A percentile compares a stretch with the other conserved stretches of the same genome.
Conservation (phyloP, 2,329 filamentous ascomycete species). For the Alternaria alternata region DNA sequence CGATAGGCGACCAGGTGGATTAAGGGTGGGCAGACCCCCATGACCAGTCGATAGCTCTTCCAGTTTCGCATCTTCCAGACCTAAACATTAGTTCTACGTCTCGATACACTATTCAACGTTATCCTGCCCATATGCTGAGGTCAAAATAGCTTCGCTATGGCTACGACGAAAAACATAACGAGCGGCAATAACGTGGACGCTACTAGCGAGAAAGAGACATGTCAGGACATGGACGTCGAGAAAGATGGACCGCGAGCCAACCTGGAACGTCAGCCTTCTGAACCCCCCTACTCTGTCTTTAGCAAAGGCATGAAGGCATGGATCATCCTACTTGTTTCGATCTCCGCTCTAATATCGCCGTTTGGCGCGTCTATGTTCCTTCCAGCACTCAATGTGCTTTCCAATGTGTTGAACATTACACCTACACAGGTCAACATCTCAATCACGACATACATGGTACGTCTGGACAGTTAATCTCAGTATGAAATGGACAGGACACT, state of each 20-base stretch:
- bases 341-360: conserved; percentile 60
- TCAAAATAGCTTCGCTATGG: conserved; percentile 1
- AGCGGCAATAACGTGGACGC: conserved; percentile 1
- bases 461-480: neutral
- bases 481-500: neutral
- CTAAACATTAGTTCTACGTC: neutral
- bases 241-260: conserved; percentile 16
- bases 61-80: neutral
- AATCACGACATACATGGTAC: conserved; percentile 59
- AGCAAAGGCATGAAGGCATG: conserved; percentile 53
- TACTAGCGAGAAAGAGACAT: neutral
- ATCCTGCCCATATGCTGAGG: neutral
- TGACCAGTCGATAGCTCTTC: conserved; percentile 1
- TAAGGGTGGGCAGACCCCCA: conserved; percentile 7
- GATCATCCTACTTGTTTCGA: conserved; percentile 59
- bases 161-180: neutral
- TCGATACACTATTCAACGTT: neutral
- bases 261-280: conserved; percentile 34
- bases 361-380: conserved; percentile 51
- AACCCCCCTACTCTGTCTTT: conserved; percentile 43
- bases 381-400: conserved; percentile 47
- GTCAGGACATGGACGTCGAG: conserved; percentile 24
- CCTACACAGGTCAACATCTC: conserved; percentile 59
- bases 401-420: conserved; percentile 52
- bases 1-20: conserved; percentile 7